Base-by-base conservation (phyloP, 1,284 basidiomycete species). In the Puccinia coronata region DNA sequence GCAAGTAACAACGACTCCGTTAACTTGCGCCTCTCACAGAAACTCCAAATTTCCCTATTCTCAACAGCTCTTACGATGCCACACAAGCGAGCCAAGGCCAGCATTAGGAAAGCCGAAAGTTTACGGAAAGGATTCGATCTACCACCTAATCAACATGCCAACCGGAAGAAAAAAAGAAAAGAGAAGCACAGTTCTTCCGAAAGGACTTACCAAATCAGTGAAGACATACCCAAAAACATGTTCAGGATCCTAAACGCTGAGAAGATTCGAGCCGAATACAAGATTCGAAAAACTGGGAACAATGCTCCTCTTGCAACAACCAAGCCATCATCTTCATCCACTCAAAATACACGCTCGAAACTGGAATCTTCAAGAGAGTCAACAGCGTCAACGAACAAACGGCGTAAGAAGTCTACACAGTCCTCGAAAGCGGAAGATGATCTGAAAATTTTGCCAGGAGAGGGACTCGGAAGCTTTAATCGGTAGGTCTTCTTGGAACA, bases 11-110 rank as follows among this genome's bases (percentile, higher is more conserved):
- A 47, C 43, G n/a, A n/a, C n/a, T n/a, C 16, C 43, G 16, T 16
- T 47, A 8, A 16, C 43, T 8, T 47, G 16, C 43, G 43, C 43
- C 16, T 47, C 43, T 47, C 20, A 18, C 1, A 11, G 34, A 67
- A n/a, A n/a, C n/a, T n/a, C n/a, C n/a, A n/a, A n/a, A n/a, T n/a
- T n/a, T n/a, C n/a, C n/a, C n/a, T n/a, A n/a, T n/a, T n/a, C n/a
- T n/a, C 43, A 47, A 47, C 43, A 47, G 31, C 18, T 65, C 61
- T 23, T 65, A 55, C 71, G 71, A 78, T 78, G 75, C 75, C 75
- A 34, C 75, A 78, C 47, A 78, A 78, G 43, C 61, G 75, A 67
- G 75, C 75, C 16, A 78, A 78, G 51, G 75, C 75, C 14, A 78
- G 75, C 39, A 78, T 78, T 9, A 47, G 75, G 36, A 78, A 78